phyloP scores from a whole-genome alignment of 2,329 filamentous ascomycete genomes.

The Cadophora gregata region DNA sequence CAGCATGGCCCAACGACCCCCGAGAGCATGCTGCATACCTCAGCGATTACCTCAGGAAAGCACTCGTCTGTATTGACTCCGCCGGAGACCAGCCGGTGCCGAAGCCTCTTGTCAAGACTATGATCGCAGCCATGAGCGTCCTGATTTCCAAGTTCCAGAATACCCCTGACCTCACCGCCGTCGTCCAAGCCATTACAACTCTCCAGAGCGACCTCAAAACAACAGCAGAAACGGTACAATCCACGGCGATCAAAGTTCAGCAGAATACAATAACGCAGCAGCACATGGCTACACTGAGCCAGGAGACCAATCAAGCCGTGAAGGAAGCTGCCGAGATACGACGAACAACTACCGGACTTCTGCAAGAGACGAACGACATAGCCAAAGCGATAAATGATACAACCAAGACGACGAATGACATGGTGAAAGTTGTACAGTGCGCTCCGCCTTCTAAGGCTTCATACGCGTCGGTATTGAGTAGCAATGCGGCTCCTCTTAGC shows the following conservation, averaged over 20 bases:
- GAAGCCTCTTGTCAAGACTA: conserved; percentile 19
- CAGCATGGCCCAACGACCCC: conserved; percentile 23
- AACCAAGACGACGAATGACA: conserved; percentile 10
- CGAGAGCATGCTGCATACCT: too few species aligned
- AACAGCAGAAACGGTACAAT: background rate
- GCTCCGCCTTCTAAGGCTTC: background rate
- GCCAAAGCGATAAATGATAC: conserved; percentile 11
- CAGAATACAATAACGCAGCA: conserved; percentile 14
- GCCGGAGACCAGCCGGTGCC: conserved; percentile 19
- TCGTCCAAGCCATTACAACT: too few species aligned
- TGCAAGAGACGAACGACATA: conserved; percentile 20
- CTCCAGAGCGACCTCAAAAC: too few species aligned
- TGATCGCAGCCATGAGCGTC: conserved; percentile 23
- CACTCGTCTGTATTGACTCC: conserved; percentile 23
- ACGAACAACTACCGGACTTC: conserved; percentile 12
- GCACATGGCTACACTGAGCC: conserved; percentile 13
- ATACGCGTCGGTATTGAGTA: background rate
- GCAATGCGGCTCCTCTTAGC: conserved; percentile 22
- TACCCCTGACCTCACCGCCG: conserved; percentile 1
- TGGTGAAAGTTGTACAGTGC: background rate
- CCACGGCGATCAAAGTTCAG: conserved; percentile 17
- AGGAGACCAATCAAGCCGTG: conserved; percentile 19
- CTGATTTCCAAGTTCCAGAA: conserved; percentile 25
- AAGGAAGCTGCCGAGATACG: conserved; percentile 10
- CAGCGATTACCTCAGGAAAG: conserved; percentile 9